These are phyloP conservation scores for Amphichorda felina DNA, from an alignment of 2,329 filamentous ascomycete species.

Conservation along the genomic window DNA sequence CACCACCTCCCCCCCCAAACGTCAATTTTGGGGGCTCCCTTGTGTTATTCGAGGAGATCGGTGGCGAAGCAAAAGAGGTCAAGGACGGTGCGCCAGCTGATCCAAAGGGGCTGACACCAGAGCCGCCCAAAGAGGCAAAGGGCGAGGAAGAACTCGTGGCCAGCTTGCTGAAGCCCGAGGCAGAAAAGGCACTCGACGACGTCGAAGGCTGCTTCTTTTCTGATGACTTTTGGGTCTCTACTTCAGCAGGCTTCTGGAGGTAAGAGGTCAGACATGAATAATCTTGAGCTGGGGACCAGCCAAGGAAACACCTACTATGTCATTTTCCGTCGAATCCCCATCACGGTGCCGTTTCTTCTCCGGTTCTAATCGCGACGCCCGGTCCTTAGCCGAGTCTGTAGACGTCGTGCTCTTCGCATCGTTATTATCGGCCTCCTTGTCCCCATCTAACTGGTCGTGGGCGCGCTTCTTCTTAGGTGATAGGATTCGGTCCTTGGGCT, in stretches of 20 bases:
- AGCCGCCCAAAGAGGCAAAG: slow-evolving; percentile 43
- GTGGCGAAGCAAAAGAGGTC: slow-evolving; percentile 20
- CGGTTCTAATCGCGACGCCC: slow-evolving; percentile 36
- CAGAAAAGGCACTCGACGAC: slow-evolving; percentile 52
- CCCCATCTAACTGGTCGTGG: slow-evolving; percentile 44
- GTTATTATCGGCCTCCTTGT: slow-evolving; percentile 27
- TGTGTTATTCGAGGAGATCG: slow-evolving; percentile 8
- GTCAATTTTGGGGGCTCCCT: slow-evolving; percentile 31
- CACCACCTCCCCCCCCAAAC: slow-evolving; percentile 28
- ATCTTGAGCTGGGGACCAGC: not conserved
- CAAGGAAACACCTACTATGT: slow-evolving; percentile 11
- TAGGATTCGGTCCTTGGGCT: not conserved
- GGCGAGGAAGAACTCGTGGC: slow-evolving; percentile 51
- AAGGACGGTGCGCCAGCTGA: slow-evolving; percentile 23
- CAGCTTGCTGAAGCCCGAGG: slow-evolving; percentile 57
- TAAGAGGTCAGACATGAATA: not conserved
- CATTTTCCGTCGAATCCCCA: slow-evolving; percentile 22
- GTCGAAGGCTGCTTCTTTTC: slow-evolving; percentile 22
- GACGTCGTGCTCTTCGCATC: slow-evolving; percentile 28
- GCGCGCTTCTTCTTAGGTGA: slow-evolving; percentile 53
- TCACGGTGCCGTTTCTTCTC: slow-evolving; percentile 56
- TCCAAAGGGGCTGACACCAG: slow-evolving; percentile 38
- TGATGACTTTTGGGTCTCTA: not conserved
- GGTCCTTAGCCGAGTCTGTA: slow-evolving; percentile 33
- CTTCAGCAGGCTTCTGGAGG: not conserved